A percentile compares a stretch with the other conserved stretches of the same genome.
Evolutionary conservation across 768 basidiomycete genomes (phyloP).

Genomic region (Tylopilus subfusipes): DNA sequence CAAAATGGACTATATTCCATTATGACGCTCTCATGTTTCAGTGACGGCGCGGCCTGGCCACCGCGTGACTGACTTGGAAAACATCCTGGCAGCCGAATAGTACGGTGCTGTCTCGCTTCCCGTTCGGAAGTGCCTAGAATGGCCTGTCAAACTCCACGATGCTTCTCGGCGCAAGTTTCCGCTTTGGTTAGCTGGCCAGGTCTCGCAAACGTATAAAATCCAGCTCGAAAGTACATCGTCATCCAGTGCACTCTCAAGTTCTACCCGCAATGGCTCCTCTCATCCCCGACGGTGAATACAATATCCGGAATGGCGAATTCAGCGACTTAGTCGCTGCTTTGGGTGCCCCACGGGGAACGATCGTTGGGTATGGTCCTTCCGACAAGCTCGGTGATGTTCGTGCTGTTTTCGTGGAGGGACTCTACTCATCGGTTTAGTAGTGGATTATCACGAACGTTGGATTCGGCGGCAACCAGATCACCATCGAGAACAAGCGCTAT

Average conservation of each 20-base stretch:
- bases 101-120: neutral
- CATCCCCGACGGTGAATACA: neutral
- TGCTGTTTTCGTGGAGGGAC: neutral
- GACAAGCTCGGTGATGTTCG: neutral
- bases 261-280: neutral
- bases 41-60: no score
- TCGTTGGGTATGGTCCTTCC: neutral
- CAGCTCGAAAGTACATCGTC: neutral
- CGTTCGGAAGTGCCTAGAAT: neutral
- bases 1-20: no score
- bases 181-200: neutral
- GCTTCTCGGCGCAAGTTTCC: neutral
- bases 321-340: neutral
- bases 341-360: neutral
- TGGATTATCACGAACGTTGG: neutral
- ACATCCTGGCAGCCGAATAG: no score
- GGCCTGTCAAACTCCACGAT: neutral
- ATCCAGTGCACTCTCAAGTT: neutral
- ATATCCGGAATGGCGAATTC: neutral
- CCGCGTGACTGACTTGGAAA: no score
- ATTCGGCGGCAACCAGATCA: neutral
- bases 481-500: neutral
- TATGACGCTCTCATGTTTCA: no score
- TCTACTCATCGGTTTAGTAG: neutral
- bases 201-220: neutral